These are phyloP conservation scores for Ceratobasidium theobromae DNA, from an alignment of 1,284 basidiomycete species.

Conservation along the genomic window DNA sequence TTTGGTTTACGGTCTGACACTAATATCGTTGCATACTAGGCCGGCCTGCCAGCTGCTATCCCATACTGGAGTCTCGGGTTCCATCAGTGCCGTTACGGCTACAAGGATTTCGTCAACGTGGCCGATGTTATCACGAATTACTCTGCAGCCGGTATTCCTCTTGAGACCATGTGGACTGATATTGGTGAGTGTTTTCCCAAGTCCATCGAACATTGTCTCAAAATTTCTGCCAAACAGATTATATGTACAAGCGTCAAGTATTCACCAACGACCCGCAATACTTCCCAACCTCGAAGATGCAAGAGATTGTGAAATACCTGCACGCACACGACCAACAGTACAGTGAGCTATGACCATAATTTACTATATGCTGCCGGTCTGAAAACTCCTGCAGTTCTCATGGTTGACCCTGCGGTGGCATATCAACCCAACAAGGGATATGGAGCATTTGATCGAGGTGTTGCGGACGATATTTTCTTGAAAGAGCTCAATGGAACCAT, in stretches of 20 bases:
- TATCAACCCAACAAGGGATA: constrained; percentile 55
- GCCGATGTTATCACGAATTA: constrained; percentile 62
- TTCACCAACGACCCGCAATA: constrained; percentile 70
- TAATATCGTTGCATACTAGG: background rate
- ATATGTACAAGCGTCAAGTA: constrained; percentile 66
- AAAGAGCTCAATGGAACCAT: constrained; percentile 63
- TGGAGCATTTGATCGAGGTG: constrained; percentile 58
- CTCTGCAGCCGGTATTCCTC: constrained; percentile 59
- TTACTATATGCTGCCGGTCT: background rate
- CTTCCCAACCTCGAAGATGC: constrained; percentile 63
- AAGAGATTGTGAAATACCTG: constrained; percentile 62
- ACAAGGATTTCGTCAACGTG: constrained; percentile 62
- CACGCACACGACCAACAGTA: constrained; percentile 61
- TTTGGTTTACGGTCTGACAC: background rate
- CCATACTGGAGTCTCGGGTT: constrained; percentile 71
- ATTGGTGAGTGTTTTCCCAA: constrained; percentile 50
- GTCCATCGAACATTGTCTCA: background rate
- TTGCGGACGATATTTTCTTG: constrained; percentile 58
- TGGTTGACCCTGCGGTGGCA: constrained; percentile 73
- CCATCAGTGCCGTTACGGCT: constrained; percentile 72
- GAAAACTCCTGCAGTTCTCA: constrained; percentile 51
- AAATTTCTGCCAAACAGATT: constrained; percentile 50
- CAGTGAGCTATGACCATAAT: constrained; percentile 46
- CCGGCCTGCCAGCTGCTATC: constrained; percentile 61
- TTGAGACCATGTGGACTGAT: constrained; percentile 68